Conservation (phyloP, 78 protist genomes). For the Dictyostelium discoideum region DNA sequence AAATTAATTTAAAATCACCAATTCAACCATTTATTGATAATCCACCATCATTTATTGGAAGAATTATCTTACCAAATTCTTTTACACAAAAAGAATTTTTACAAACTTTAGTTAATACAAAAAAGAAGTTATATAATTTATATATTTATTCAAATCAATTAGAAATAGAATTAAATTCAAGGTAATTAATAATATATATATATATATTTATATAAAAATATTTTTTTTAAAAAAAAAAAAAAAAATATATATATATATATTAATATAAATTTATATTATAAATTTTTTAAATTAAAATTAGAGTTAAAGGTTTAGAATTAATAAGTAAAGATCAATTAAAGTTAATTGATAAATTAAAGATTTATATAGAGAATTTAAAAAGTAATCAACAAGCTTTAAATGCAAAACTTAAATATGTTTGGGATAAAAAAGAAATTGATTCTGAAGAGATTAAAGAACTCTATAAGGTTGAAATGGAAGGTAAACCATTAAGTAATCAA, state of each 20-base stretch:
- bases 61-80: background rate
- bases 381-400: constrained; percentile 1
- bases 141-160: constrained; percentile 5
- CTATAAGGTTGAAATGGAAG: background rate
- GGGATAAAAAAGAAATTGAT: constrained; percentile 22
- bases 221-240: background rate
- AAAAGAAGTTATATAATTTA: background rate
- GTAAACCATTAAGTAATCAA: constrained; percentile 12
- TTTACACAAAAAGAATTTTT: background rate
- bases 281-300: too few relatives aligned
- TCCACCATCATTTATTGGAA: background rate
- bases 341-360: background rate
- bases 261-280: background rate
- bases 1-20: background rate
- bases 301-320: constrained; percentile 36
- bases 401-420: background rate
- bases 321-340: constrained; percentile 12
- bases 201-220: too few relatives aligned
- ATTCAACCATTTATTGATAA: background rate
- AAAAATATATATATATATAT: background rate
- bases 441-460: background rate
- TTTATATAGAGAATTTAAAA: background rate
- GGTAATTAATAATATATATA: background rate
- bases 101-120: background rate
- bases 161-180: background rate